Evolutionary conservation across 2,329 filamentous ascomycete species (phyloP), one percentile per base, ranked within the genome.

Genomic region (Lasiodiplodia sp.): DNA sequence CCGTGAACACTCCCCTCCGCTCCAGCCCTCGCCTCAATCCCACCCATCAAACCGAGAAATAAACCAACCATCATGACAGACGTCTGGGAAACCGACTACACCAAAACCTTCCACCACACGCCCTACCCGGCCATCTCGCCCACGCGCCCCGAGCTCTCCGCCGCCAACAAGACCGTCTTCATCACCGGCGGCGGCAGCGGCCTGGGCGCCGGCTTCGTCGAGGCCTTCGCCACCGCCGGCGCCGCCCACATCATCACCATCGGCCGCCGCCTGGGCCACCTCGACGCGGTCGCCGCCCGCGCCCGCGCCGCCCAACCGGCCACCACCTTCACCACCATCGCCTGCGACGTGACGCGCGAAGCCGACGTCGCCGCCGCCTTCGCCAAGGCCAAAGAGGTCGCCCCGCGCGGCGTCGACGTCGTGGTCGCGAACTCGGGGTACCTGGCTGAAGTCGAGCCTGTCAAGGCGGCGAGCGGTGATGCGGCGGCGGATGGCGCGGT

Each of bases 111-210:
- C 71, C 74, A 75, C 71, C 21, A 62, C 23, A 70, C 23, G 2
- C 63, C 69, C 64, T 76, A 76, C 65, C 69, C 71, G 2, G 53
- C 73, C 44, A 68, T 76, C 31, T 62, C 57, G 10, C 57, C 57
- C 38, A 67, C 66, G 49, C 71, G 68, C 11, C 71, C 73, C 28
- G 70, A 62, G 57, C 57, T 62, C 57, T 62, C 70, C 51, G 69
- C 70, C 23, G 71, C 71, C 55, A 74, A 74, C 37, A 76, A 75
- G 47, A 72, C 71, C 5, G 62, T 77, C 25, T n/a, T 76, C 8
- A 71, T 77, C 18, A 85, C 83, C 3, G 83, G 83, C 23, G 82
- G 81, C 0, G 82, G 82, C 3, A 80, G 73, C 18, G 84, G 83
- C 6, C 85, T 86, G 38, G 83, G 84, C 44, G 77, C 76, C 49